Conservation (phyloP, 1,139 yeast genomes). For the Arxiozyma slooffiae region DNA sequence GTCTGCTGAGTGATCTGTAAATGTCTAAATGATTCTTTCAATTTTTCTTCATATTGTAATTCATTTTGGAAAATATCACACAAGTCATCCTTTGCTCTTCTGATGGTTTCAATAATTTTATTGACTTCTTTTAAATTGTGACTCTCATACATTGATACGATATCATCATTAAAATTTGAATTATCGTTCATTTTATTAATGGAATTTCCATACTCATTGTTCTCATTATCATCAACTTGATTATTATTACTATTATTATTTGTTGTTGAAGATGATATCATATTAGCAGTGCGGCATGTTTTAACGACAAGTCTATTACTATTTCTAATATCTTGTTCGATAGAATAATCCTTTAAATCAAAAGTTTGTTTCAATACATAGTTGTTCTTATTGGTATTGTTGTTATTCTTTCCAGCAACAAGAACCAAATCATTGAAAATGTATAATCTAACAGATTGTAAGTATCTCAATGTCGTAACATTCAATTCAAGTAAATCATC, state of each 20-base stretch:
- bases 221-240: not conserved
- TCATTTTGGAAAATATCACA: constrained; percentile 37
- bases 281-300: not conserved
- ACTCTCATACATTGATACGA: constrained; percentile 36
- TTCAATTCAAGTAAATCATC: constrained; percentile 84
- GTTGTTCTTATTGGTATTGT: constrained; percentile 23
- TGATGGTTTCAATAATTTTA: constrained; percentile 49
- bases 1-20: constrained; percentile 29
- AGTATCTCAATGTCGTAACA: constrained; percentile 76
- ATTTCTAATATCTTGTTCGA: constrained; percentile 28
- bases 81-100: constrained; percentile 57
- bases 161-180: constrained; percentile 10
- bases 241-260: no score
- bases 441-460: constrained; percentile 67
- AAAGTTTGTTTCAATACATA: constrained; percentile 73
- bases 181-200: not conserved
- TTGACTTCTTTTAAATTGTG: constrained; percentile 51
- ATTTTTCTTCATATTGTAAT: constrained; percentile 37
- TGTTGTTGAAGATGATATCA: not conserved
- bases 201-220: not conserved
- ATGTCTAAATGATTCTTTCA: constrained; percentile 39
- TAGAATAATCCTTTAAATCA: constrained; percentile 55
- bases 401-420: constrained; percentile 49
- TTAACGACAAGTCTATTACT: constrained; percentile 25
- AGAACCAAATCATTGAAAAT: constrained; percentile 68